Conservation (phyloP, 805 yeast species). For the Starmerella geochares region DNA sequence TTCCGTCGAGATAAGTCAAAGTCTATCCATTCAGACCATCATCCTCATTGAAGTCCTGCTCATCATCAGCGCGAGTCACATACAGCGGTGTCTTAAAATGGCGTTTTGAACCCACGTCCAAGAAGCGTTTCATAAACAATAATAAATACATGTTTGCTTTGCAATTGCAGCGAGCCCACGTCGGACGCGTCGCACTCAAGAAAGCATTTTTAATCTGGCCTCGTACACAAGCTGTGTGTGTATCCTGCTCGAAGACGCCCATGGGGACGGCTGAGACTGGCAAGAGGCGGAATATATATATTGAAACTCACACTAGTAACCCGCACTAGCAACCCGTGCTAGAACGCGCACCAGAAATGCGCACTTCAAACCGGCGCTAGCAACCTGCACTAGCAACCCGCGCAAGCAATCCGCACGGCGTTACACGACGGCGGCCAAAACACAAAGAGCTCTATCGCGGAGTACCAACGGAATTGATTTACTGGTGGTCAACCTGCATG, state of each 20-base stretch:
- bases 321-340: too few relatives aligned
- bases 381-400: too few relatives aligned
- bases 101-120: too few relatives aligned
- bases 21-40: not conserved
- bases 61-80: not conserved
- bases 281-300: conserved; percentile 21
- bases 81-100: too few relatives aligned
- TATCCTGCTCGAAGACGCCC: conserved; percentile 27
- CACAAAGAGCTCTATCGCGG: too few relatives aligned
- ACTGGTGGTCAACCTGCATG: not conserved
- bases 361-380: too few relatives aligned
- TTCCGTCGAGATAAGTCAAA: too few relatives aligned
- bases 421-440: too few relatives aligned
- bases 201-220: conserved; percentile 24
- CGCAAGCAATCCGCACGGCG: too few relatives aligned
- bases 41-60: not conserved
- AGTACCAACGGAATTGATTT: too few relatives aligned
- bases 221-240: conserved; percentile 14
- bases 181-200: conserved; percentile 27
- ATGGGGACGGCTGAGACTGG: conserved; percentile 26
- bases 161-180: conserved; percentile 25
- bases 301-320: too few relatives aligned
- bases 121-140: not conserved
- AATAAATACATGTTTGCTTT: conserved; percentile 18
- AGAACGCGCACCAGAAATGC: too few relatives aligned